Conservation (phyloP, 257 asterid species). For the Hygrophila difformis region DNA sequence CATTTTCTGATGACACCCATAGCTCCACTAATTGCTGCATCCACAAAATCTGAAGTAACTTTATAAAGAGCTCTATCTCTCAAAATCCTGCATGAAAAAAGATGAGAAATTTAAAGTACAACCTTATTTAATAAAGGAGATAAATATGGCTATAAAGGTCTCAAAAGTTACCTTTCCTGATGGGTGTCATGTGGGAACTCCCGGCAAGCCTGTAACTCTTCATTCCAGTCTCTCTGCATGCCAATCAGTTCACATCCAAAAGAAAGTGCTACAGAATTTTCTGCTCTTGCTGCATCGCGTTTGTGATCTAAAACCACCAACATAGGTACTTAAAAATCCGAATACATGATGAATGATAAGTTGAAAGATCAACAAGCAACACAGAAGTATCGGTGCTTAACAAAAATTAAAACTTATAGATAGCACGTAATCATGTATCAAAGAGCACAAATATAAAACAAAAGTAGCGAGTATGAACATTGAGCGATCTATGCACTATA, state of each 20-base stretch:
- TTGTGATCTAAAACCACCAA: slow-evolving; percentile 64
- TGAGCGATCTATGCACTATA: too few relatives aligned
- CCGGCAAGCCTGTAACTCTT: slow-evolving; percentile 89
- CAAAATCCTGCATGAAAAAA: slow-evolving; percentile 53
- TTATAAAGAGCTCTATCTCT: slow-evolving; percentile 92
- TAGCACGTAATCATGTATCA: too few relatives aligned
- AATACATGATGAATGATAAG: too few relatives aligned
- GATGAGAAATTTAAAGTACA: too few relatives aligned
- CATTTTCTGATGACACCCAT: slow-evolving; percentile 87
- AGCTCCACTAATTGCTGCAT: slow-evolving; percentile 89
- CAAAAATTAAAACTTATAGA: too few relatives aligned
- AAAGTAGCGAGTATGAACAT: too few relatives aligned
- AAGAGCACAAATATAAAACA: too few relatives aligned
- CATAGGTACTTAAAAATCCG: too few relatives aligned
- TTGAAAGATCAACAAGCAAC: too few relatives aligned
- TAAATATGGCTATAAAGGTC: too few relatives aligned
- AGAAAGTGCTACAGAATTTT: slow-evolving; percentile 67
- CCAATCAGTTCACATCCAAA: slow-evolving; percentile 98
- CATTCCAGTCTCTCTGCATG: slow-evolving; percentile 99
- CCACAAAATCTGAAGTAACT: slow-evolving; percentile 89
- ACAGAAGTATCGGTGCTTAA: too few relatives aligned
- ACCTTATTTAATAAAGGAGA: too few relatives aligned
- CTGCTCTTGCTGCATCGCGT: slow-evolving; percentile 96
- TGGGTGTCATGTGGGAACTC: slow-evolving; percentile 79
- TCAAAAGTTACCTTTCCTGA: slow-evolving; percentile 58